Base-by-base conservation (phyloP, 225 moss, liverwort and hornwort species). In the Bryoerythrophyllum caledonicum region DNA sequence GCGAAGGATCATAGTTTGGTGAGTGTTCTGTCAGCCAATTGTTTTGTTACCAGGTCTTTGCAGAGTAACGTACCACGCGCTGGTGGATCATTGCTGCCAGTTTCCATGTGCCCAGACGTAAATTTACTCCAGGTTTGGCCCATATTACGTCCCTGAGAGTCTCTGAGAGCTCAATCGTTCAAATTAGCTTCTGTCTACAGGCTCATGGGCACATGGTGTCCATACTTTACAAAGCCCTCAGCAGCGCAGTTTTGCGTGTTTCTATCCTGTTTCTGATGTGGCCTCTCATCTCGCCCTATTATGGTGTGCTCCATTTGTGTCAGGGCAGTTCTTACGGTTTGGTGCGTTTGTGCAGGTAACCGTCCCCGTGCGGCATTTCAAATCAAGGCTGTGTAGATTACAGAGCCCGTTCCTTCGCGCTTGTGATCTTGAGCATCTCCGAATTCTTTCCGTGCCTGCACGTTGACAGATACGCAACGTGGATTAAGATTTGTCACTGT, bases 121-220 rank as follows among this genome's bases (percentile, higher is more conserved):
- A 80, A 77, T 73, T 75, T 82, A 80, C 85, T 82, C 87, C 87
- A 85, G 80, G 72, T 71, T 76, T 85, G 87, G 23, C 87, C 87
- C 87, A 88, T 88, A 76, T 75, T 25, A 28, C n/a, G 65, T 63
- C 23, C 40, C 37, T 67, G 71, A 81, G 24, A 17, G 70, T 67
- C 66, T 66, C 35, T 35, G 37, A 77, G 26, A 41, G 68, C 75
- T 63, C 52, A 67, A 54, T 69, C n/a, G 74, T 52, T 74, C 54
- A 65, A 63, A 3, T 37, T 73, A 59, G 11, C 53, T 65, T 58
- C 34, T 28, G 11, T 80, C 60, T 73, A 64, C 69, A 80, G 58
- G 73, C 64, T 65, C 65, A 65, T 46, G 61, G 70, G 46, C 57
- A 68, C 60, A 24, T 28, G 20, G 61, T 54, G 25, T 53, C 19